Evolutionary conservation across 371 early-diverging fungal species (phyloP).

Genomic region (Rhizopus delemar): DNA sequence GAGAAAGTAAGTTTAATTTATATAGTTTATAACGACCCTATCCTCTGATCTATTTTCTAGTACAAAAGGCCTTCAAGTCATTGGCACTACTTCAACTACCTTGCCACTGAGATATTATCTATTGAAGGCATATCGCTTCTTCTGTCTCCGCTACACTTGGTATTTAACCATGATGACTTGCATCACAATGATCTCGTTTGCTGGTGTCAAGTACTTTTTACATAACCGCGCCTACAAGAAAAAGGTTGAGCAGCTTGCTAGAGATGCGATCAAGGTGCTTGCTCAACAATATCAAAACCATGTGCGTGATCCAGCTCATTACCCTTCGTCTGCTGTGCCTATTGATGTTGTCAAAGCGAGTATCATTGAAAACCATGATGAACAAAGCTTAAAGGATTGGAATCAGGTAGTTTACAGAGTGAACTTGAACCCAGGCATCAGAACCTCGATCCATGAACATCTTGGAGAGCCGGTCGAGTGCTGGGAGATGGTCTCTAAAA

Average conservation of each 20-base stretch:
- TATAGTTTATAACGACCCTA: neutral
- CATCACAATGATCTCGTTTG: neutral
- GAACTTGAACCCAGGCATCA: constrained; percentile 14
- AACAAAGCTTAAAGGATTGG: constrained; percentile 21
- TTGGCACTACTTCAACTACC: neutral
- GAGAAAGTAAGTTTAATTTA: constrained; percentile 18
- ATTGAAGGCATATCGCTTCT: neutral
- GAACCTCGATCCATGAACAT: constrained; percentile 16
- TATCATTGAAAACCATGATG: constrained; percentile 15
- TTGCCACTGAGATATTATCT: neutral
- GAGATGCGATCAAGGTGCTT: constrained; percentile 1
- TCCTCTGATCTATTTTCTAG: neutral
- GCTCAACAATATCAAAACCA: constrained; percentile 19
- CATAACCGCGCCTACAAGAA: neutral
- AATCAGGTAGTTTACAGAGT: constrained; percentile 12
- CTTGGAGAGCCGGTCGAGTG: constrained; percentile 25
- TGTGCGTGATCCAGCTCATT: constrained; percentile 1
- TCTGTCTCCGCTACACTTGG: neutral
- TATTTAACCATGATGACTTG: neutral
- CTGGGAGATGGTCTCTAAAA: constrained; percentile 20
- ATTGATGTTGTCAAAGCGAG: constrained; percentile 10
- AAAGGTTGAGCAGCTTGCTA: neutral
- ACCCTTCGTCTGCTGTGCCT: constrained; percentile 11
- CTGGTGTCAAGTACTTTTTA: neutral
- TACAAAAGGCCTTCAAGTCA: neutral